phyloP scores from a whole-genome alignment of 1,284 basidiomycete species.

The Ustilago loliicola region DNA sequence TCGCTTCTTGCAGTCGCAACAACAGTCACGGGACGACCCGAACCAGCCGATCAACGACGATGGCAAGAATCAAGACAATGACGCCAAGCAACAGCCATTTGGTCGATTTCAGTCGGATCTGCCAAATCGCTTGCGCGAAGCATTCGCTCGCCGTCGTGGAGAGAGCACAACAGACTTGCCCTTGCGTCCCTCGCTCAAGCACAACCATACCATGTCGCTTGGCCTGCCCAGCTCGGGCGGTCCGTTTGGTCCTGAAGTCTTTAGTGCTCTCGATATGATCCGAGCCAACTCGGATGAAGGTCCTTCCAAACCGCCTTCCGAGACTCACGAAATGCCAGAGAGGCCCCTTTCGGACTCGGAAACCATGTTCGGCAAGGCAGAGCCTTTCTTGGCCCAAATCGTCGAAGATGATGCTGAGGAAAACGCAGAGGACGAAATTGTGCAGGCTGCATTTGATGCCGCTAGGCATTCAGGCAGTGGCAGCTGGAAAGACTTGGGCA shows the following conservation, averaged over 20 bases:
- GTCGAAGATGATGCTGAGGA: constrained; percentile 33
- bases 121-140: constrained; percentile 35
- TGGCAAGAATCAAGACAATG: background rate
- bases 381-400: constrained; percentile 28
- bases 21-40: constrained; percentile 9
- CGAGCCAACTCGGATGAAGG: constrained; percentile 47
- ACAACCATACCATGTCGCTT: constrained; percentile 59
- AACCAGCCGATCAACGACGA: constrained; percentile 11
- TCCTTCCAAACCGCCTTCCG: constrained; percentile 28
- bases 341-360: constrained; percentile 44
- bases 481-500: constrained; percentile 58
- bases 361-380: constrained; percentile 6
- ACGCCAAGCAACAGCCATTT: constrained; percentile 12
- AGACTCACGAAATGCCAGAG: constrained; percentile 18
- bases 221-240: constrained; percentile 56
- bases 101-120: constrained; percentile 30
- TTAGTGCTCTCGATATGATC: constrained; percentile 58
- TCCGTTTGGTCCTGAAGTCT: constrained; percentile 56
- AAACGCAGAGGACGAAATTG: background rate
- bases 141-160: constrained; percentile 33
- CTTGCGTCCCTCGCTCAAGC: constrained; percentile 14
- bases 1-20: constrained; percentile 55
- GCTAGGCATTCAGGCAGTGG: constrained; percentile 10
- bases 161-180: constrained; percentile 19
- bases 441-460: background rate